Evolutionary conservation across 1,284 basidiomycete species (phyloP), one percentile per base, ranked within the genome.

Genomic region (Naganishia liquefaciens): DNA sequence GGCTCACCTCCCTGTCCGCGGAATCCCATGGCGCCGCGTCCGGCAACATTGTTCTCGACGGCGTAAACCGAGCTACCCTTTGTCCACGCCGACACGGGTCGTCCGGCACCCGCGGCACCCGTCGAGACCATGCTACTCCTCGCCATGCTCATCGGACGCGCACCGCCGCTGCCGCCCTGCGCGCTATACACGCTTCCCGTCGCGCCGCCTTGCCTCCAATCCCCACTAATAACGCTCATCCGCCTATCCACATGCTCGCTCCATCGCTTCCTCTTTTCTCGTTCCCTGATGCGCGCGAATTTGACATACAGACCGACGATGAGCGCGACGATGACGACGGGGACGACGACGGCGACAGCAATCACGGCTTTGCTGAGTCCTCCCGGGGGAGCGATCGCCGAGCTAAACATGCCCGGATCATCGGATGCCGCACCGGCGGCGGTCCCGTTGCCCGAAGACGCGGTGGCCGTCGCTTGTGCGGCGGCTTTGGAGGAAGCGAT

Each of bases 321-420:
- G 44, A 76, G 77, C 53, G 81, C 80, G 68, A 86, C 72, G 68
- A 87, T 76, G 50, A 80, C 53, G 49, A 92, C 80, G 0, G 89
- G 87, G n/a, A 91, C 74, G 62, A 93, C 78, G 63, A 91, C 83
- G 11, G 88, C 91, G 0, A 88, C 92, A 1, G 90, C 91, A 42
- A 87, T 83, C 62, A 84, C 85, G 27, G 90, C 91, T 68, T 82
- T 84, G 27, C 83, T 79, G 27, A 83, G 71, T 2, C 81, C 78
- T n/a, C 47, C 39, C 15, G 57, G 39, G 39, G 64, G 69, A n/a
- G 57, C 79, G 63, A 76, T 81, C 61, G 81, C 70, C 25, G 66
- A 42, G 69, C 72, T 66, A 74, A 79, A 64, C 72, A 75, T 70
- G 65, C 83, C 78, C 1, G 83, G 81, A 21, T 75, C 72, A 6